Evolutionary conservation across 2,329 filamentous ascomycete genomes (phyloP).

Genomic region (Dryadomyces quercivorus): DNA sequence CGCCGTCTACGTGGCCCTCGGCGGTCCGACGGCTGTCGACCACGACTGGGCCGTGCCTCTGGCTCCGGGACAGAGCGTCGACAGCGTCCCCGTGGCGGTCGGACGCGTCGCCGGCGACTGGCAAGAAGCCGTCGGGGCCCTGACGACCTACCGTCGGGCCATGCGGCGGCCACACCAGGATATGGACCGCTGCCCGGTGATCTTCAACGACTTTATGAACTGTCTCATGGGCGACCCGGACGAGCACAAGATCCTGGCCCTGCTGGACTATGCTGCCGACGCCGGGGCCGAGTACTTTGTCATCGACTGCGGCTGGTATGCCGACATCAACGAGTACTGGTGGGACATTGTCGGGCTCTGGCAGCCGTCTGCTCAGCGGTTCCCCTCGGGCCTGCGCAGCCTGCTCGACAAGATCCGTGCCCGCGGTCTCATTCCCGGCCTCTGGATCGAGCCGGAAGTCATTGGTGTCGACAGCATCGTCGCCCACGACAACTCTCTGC

Average conservation of each 20-base stretch:
- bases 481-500: conserved; percentile 11
- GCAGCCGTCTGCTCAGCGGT: conserved; percentile 20
- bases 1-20: conserved; percentile 18
- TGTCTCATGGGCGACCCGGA: conserved; percentile 25
- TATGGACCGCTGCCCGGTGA: conserved; percentile 17
- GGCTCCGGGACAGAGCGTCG: conserved; percentile 14
- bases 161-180: conserved; percentile 19
- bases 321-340: conserved; percentile 21
- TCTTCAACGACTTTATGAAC: conserved; percentile 28
- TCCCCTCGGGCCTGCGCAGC: conserved; percentile 18
- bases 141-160: conserved; percentile 19
- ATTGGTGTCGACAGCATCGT: conserved; percentile 19
- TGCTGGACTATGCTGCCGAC: conserved; percentile 18
- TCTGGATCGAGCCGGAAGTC: conserved; percentile 25
- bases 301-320: conserved; percentile 25
- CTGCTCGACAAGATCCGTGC: conserved; percentile 16
- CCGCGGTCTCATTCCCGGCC: conserved; percentile 17
- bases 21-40: conserved; percentile 16
- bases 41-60: conserved; percentile 18
- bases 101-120: conserved; percentile 13
- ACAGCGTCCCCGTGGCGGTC: conserved; percentile 15
- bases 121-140: conserved; percentile 15
- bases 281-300: conserved; percentile 24
- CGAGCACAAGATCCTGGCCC: conserved; percentile 18
- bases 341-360: conserved; percentile 24